phyloP scores from a whole-genome alignment of 2,329 filamentous ascomycete species.

The Cladobotryum mycophilum region DNA sequence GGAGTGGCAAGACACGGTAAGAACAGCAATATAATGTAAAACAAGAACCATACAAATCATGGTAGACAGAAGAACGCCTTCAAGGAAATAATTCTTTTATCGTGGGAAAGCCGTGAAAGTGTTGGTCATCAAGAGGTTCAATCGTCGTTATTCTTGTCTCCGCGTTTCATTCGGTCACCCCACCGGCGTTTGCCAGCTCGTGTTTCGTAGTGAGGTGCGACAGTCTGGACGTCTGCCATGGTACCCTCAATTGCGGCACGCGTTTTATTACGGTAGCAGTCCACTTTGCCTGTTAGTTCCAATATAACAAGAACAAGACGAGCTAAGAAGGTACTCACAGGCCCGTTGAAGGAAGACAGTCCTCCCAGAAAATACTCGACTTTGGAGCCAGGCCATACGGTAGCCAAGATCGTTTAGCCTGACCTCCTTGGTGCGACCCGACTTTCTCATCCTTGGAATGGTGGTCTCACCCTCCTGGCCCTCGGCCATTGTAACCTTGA shows the following conservation, averaged over 20 bases:
- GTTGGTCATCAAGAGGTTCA: constrained; percentile 6
- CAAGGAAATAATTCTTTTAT: no score
- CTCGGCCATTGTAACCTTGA: constrained; percentile 59
- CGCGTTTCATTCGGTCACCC: constrained; percentile 49
- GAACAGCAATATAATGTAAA: no score
- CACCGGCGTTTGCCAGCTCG: constrained; percentile 76
- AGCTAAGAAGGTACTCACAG: constrained; percentile 53
- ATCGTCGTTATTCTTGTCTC: constrained; percentile 25
- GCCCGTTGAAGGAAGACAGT: constrained; percentile 87
- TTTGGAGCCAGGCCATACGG: constrained; percentile 95
- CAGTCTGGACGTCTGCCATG: constrained; percentile 66
- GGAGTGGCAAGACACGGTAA: no score
- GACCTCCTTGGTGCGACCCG: constrained; percentile 73
- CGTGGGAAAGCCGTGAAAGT: not conserved
- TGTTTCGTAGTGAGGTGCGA: constrained; percentile 83
- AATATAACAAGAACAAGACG: no score
- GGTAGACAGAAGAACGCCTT: no score
- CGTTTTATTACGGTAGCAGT: constrained; percentile 91
- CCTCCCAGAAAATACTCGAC: constrained; percentile 79
- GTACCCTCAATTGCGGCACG: constrained; percentile 71
- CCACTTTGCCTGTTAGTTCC: constrained; percentile 50
- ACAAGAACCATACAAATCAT: no score
- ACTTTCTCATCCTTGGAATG: constrained; percentile 66
- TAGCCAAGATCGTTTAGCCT: constrained; percentile 88
- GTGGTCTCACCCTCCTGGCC: constrained; percentile 67